phyloP scores from a whole-genome alignment of 805 yeast genomes.

The Metschnikowia cerradonensis region DNA sequence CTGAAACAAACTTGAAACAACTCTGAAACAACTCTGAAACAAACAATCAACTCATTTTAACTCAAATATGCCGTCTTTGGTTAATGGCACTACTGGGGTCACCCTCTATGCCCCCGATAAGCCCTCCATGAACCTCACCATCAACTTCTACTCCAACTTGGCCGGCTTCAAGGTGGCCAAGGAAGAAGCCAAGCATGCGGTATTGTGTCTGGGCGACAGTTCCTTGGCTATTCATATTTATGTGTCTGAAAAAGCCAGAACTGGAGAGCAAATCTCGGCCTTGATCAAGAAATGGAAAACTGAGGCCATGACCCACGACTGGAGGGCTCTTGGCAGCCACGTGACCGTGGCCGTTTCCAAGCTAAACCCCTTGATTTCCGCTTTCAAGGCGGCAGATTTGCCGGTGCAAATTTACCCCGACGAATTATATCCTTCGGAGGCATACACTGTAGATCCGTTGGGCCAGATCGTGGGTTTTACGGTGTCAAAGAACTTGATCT shows the following conservation, averaged over 20 bases:
- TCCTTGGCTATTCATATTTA: conserved; percentile 21
- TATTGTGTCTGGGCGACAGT: conserved; percentile 23
- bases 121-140: conserved; percentile 41
- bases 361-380: conserved; percentile 33
- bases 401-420: conserved; percentile 64
- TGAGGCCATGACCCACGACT: conserved; percentile 34
- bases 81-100: conserved; percentile 55
- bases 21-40: too few relatives aligned
- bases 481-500: conserved; percentile 51
- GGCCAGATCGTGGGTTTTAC: conserved; percentile 83
- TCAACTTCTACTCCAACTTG: conserved; percentile 53
- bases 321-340: conserved; percentile 46
- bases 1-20: too few relatives aligned
- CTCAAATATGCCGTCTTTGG: conserved; percentile 24
- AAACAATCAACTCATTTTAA: too few relatives aligned
- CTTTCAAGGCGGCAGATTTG: conserved; percentile 26
- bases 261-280: conserved; percentile 17
- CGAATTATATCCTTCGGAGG: conserved; percentile 67
- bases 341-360: conserved; percentile 45
- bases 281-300: conserved; percentile 13
- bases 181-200: conserved; percentile 16
- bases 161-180: conserved; percentile 28
- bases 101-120: conserved; percentile 50
- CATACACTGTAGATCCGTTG: conserved; percentile 74
- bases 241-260: conserved; percentile 15